Evolutionary conservation across 164 flowering plant genomes (phyloP), one percentile per base, ranked within the genome.

Genomic region (Santalum album): DNA sequence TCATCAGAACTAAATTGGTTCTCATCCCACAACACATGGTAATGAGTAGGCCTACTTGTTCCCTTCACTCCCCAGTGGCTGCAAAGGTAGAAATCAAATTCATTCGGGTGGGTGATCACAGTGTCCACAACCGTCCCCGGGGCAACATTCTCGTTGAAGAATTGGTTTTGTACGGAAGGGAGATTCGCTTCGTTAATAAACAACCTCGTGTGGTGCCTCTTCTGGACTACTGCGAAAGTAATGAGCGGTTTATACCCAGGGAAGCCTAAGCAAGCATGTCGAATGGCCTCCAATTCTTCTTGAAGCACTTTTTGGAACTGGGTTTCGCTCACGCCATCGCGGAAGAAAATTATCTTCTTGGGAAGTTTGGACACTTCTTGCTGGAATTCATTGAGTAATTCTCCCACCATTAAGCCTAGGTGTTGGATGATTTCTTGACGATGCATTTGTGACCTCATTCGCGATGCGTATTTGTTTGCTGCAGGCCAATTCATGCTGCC

Each of bases 401-500:
- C 98, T n/a, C 60, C 65, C 7, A 83, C 95, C 96, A 91, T 91
- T 38, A 70, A 70, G n/a, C 57, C 66, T 32, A 91, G 87, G 62
- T 91, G 96, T 40, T 78, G 70, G 42, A 91, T 88, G 47, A 86
- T 91, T 63, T 91, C 98, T 67, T 82, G 81, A 2, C 98, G 51
- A 58, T 91, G 98, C 1, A 75, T 80, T 58, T 91, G 98, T 0
- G 96, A 84, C 56, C 86, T 73, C 80, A 88, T 86, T 70, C 89
- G 69, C 2, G 96, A 80, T 7, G 73, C 67, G 59, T 91, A 91
- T 71, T 79, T 84, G 75, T 84, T 91, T 38, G 98, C 82, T 23
- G 82, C 78, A 1, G 98, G 98, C 98, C 98, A 91, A 65, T 91
- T 91, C 76, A 86, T 72, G 74, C 90, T 88, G 0, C 90, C 96